Evolutionary conservation across 768 basidiomycete species (phyloP).

Genomic region (Leccinum broughii): DNA sequence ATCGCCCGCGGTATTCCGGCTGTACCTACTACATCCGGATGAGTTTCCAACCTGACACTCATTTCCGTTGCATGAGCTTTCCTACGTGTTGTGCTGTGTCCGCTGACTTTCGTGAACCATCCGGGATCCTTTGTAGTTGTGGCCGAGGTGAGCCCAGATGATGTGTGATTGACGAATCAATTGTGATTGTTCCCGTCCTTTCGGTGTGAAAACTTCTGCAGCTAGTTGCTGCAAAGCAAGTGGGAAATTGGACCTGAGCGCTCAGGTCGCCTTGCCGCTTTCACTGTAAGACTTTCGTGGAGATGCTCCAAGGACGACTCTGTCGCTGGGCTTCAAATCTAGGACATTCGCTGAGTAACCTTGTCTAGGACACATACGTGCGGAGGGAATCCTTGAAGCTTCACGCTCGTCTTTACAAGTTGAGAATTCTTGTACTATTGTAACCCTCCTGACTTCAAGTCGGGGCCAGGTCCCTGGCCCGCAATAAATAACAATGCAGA

Average conservation of each 20-base stretch:
- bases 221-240: not conserved
- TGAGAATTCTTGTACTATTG: not conserved
- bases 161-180: not conserved
- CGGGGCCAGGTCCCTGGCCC: not conserved
- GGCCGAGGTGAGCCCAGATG: not conserved
- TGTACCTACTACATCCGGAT: conserved; percentile 10
- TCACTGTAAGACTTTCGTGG: too few relatives aligned
- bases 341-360: not conserved
- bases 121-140: not conserved
- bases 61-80: not conserved
- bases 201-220: not conserved
- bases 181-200: too few relatives aligned
- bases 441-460: not conserved
- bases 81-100: not conserved
- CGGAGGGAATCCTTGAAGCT: not conserved
- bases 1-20: conserved; percentile 19
- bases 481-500: not conserved
- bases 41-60: not conserved
- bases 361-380: not conserved
- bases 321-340: not conserved
- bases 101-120: not conserved
- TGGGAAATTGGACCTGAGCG: not conserved
- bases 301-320: too few relatives aligned
- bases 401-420: not conserved
- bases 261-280: too few relatives aligned